A percentile compares a stretch with the other conserved stretches of the same genome.
phyloP scores from a whole-genome alignment of 208 protist species.

The Acanthamoeba castellanii region DNA sequence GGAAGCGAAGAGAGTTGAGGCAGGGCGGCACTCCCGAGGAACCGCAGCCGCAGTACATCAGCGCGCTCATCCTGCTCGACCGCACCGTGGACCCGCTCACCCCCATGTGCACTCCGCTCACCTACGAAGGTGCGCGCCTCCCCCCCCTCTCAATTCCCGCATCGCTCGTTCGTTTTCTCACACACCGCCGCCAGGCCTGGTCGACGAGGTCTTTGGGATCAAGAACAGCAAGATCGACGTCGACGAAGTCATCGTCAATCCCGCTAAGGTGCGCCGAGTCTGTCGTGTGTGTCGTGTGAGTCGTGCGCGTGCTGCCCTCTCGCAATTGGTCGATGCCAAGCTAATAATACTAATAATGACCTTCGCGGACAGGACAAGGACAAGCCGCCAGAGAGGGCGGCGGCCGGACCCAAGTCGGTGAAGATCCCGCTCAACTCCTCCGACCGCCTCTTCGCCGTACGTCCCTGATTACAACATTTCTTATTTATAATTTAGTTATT shows the following conservation, averaged over 20 bases:
- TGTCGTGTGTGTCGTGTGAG: neutral
- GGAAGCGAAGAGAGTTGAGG: constrained; percentile 11
- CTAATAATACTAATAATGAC: no score
- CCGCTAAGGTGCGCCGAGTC: neutral
- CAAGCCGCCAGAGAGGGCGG: neutral
- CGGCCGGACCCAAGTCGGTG: neutral
- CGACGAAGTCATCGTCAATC: neutral
- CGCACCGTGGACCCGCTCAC: constrained; percentile 30
- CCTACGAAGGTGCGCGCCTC: constrained; percentile 32
- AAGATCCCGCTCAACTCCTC: constrained; percentile 45
- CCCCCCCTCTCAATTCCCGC: neutral
- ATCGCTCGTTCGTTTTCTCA: neutral
- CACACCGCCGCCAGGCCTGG: neutral
- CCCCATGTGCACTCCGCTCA: constrained; percentile 62
- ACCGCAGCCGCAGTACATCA: constrained; percentile 29
- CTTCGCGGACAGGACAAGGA: neutral
- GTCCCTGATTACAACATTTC: no score
- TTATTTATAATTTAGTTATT: no score
- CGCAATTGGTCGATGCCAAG: no score
- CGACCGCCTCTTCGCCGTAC: constrained; percentile 30
- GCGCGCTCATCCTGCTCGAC: constrained; percentile 44
- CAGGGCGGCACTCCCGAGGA: constrained; percentile 13
- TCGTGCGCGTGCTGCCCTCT: no score
- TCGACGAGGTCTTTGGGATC: constrained; percentile 61
- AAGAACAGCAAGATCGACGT: constrained; percentile 34